These are phyloP conservation scores for Boletus patriciae DNA, from an alignment of 768 basidiomycete genomes.

Conservation along the genomic window DNA sequence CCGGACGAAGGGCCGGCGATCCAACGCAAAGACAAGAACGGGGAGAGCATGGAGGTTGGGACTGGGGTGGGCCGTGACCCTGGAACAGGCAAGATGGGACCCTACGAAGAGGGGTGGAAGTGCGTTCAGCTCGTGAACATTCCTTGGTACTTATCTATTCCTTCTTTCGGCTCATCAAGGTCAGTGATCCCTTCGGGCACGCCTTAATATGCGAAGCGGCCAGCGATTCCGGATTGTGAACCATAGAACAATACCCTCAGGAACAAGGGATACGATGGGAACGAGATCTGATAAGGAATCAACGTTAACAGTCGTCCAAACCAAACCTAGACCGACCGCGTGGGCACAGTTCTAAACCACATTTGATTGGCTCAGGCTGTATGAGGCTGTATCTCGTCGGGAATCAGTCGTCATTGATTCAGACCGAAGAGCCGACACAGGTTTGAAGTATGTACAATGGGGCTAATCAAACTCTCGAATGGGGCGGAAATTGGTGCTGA, in stretches of 20 bases:
- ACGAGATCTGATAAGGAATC: not conserved
- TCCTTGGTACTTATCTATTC: not conserved
- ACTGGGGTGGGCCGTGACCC: slow-evolving; percentile 14
- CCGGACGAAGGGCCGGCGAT: slow-evolving; percentile 18
- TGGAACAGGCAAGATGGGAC: slow-evolving; percentile 11
- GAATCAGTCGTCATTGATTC: too few species aligned
- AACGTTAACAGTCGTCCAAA: not conserved
- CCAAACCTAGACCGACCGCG: too few species aligned
- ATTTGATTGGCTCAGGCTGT: not conserved
- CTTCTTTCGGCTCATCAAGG: not conserved
- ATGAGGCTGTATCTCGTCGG: not conserved
- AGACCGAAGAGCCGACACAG: not conserved
- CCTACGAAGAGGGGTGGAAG: slow-evolving; percentile 25
- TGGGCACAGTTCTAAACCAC: not conserved
- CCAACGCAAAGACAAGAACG: not conserved
- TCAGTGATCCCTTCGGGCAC: slow-evolving; percentile 9
- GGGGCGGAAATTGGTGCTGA: not conserved
- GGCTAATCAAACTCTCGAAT: not conserved
- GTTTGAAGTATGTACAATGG: not conserved
- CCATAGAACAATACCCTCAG: too few species aligned
- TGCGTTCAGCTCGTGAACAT: slow-evolving; percentile 1
- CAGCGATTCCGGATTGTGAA: too few species aligned
- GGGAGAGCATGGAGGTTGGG: slow-evolving; percentile 16
- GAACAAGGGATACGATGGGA: too few species aligned
- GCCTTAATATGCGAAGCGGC: too few species aligned